Evolutionary conservation across 768 basidiomycete genomes (phyloP), one percentile per base, ranked within the genome.

Genomic region (Leccinum sublutescens): DNA sequence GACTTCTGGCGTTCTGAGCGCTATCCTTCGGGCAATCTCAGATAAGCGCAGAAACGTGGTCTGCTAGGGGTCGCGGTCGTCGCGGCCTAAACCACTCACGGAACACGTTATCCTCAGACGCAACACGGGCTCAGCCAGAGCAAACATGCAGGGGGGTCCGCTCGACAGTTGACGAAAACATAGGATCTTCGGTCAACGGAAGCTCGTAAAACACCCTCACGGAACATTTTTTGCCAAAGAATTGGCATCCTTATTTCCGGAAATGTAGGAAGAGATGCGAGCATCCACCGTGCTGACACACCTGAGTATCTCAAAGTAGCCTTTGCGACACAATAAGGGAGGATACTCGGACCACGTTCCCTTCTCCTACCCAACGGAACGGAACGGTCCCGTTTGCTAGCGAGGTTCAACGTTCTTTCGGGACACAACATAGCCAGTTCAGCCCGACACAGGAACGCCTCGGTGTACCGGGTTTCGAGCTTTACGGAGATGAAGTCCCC

Each of bases 371-470:
- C 62, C 64, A 54, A 38, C 8, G 47, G 57, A 57, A 51, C 45
- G 64, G 67, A 54, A 61, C 58, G 60, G 50, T 56, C 48, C 50
- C 56, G 59, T 57, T 57, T 27, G 47, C 34, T 45, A 60, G 52
- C 54, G 25, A 57, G 51, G 58, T 27, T 54, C 34, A 33, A 40
- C 51, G 47, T 55, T 58, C 47, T 40, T 69, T 56, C 45, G 15
- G 61, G 68, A 62, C 52, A 71, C 9, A 17, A 52, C 50, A 61
- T 71, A 64, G 61, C 69, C 67, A 58, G 62, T 69, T 71, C 67
- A 60, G 58, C 62, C 58, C 60, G 59, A 25, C 21, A 58, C 63
- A 69, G 70, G 68, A 70, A 70, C 65, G 50, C 68, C 68, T 70
- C 68, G 69, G 68, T 58, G 49, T 50, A 54, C 38, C 70, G 68